Evolutionary conservation across 441 rosid genomes (phyloP).

Genomic region (Erysimum cheiri): DNA sequence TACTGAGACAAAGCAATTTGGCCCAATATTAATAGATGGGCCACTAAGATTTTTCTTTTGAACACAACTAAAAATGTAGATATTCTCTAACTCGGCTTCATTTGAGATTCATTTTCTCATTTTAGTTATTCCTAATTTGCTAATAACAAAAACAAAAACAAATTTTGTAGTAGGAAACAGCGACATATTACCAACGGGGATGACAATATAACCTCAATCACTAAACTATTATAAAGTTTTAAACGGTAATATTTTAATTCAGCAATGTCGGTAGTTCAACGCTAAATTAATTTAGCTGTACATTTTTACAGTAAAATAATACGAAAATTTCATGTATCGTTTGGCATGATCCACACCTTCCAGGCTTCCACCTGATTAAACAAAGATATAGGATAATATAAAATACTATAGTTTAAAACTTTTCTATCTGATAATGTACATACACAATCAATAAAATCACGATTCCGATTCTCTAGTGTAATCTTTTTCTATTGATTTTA

Average conservation of each 20-base stretch:
- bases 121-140: not conserved
- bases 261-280: slow-evolving; percentile 18
- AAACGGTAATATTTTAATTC: not conserved
- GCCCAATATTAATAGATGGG: slow-evolving; percentile 16
- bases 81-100: not conserved
- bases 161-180: not conserved
- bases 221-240: not conserved
- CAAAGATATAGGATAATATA: slow-evolving; percentile 24
- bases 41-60: not conserved
- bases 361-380: not conserved
- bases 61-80: not conserved
- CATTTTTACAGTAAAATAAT: not conserved
- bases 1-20: not conserved
- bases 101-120: not conserved
- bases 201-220: not conserved
- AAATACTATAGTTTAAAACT: not conserved
- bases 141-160: not conserved
- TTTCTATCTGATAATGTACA: slow-evolving; percentile 18
- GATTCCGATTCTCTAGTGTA: slow-evolving; percentile 23
- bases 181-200: not conserved
- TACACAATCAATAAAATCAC: slow-evolving; percentile 28
- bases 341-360: slow-evolving; percentile 33
- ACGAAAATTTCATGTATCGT: not conserved
- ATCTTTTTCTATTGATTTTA: slow-evolving; percentile 17
- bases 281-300: not conserved